Evolutionary conservation across 306 rosid genomes (phyloP), one percentile per base, ranked within the genome.

Genomic region (Cucumis hystrix): DNA sequence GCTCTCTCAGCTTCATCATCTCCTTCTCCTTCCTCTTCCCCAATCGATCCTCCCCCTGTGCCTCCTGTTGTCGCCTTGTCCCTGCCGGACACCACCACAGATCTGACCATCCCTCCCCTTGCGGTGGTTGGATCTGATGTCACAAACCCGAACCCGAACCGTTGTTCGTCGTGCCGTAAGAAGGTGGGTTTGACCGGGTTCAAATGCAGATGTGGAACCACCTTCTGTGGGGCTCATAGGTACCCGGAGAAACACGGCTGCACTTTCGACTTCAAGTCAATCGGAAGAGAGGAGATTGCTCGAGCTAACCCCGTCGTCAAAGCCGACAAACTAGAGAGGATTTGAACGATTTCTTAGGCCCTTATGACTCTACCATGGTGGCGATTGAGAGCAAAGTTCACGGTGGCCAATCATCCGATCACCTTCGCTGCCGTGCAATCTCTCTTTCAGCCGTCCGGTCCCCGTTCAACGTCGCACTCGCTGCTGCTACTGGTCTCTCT

Each of bases 161-260:
- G 98, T 40, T 94, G 98, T 75, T 81, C 80, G 39, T 55, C 86
- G 17, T 94, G 98, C 57, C 39, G 91, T n/a, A 91, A 89, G n/a
- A 91, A 97, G 72, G 87, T 88, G 80, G 97, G 98, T 52, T 40
- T 91, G 84, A 89, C 91, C 41, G 98, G 97, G 25, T 94, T 94
- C 77, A 83, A 78, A 84, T 94, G 98, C 63, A 84, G 80, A 83
- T 94, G 98, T 39, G 98, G 94, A 39, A 83, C 78, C 77, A 90
- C 95, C 78, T 90, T 86, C 21, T 94, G 98, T 28, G 98, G 98
- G 85, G 16, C 78, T 85, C 98, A 94, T 83, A 81, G 98, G 86
- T 91, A 91, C 81, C 96, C 96, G 23, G 98, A 94, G 89, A 89
- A 87, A 73, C 98, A 94, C 84, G 91, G 83, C 8, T 94, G 98